A percentile compares a stretch with the other conserved stretches of the same genome.
Evolutionary conservation across 495 filamentous ascomycete genomes (phyloP).

Genomic region (Talaromyces stipitatus): DNA sequence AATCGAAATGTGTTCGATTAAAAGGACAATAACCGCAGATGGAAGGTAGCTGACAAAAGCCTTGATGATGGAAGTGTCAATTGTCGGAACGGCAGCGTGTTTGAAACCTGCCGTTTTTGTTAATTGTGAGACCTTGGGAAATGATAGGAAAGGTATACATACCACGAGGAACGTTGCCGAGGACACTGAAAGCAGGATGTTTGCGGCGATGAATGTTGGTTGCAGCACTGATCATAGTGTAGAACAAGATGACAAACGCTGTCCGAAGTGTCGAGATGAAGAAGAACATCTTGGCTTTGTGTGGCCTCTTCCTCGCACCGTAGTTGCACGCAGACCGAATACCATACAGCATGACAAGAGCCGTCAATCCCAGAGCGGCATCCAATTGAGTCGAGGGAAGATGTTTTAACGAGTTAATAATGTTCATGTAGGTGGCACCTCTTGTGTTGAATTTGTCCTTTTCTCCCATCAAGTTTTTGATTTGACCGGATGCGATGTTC

Average conservation of each 20-base stretch:
- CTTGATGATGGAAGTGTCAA: conserved; percentile 56
- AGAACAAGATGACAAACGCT: conserved; percentile 87
- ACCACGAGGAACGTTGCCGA: conserved; percentile 74
- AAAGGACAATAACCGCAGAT: conserved; percentile 78
- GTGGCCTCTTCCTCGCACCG: conserved; percentile 60
- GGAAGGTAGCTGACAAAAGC: conserved; percentile 60
- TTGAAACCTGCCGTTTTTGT: conserved; percentile 54
- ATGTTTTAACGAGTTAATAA: conserved; percentile 81
- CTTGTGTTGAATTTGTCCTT: conserved; percentile 60
- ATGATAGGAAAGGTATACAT: background rate
- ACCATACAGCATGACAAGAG: conserved; percentile 72
- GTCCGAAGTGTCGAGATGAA: conserved; percentile 84
- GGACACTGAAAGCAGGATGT: conserved; percentile 52
- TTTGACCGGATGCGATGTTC: conserved; percentile 84
- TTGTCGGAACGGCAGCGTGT: conserved; percentile 65
- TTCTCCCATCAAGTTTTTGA: conserved; percentile 80
- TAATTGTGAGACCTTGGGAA: background rate
- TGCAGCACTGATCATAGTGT: conserved; percentile 85
- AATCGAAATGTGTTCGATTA: conserved; percentile 97
- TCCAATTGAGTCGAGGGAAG: conserved; percentile 62
- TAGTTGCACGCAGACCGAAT: conserved; percentile 65
- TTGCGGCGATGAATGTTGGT: conserved; percentile 55
- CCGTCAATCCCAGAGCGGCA: conserved; percentile 84
- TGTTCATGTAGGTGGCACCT: conserved; percentile 71
- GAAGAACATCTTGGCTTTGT: conserved; percentile 70